Base-by-base conservation (phyloP, 805 yeast genomes). In the Yueomyces sp. region DNA sequence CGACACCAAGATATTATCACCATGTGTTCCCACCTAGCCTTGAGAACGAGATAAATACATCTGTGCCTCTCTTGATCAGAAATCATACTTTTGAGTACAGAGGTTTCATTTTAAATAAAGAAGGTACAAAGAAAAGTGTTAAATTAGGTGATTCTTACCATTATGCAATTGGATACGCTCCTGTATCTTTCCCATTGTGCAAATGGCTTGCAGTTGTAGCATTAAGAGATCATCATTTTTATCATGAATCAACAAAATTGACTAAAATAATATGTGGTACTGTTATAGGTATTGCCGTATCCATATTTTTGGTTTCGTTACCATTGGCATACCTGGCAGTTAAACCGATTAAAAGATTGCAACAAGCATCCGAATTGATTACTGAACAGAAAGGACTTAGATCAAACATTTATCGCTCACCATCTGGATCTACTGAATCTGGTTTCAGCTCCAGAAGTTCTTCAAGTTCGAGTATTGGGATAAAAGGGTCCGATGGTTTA, bases 271-370 rank as follows among this genome's bases (percentile, higher is more conserved):
- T 85, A 46, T 72, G 79, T 40, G 94, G 92, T 4, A 80, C 84
- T 1, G 85, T 84, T 28, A 66, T 87, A 36, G 94, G 84, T 1
- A 75, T 83, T 28, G 92, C 92, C 4, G 84, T 68, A 1, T 74
- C 81, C 49, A 76, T 85, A 68, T 77, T 85, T 50, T 48, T 85
- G 1, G 58, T 84, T n/a, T 84, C 95, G 1, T 74, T 86, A 57
- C 90, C 94, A 5, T 62, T 87, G 42, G 86, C 95, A 0, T 86
- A 85, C 47, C 81, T 79, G 69, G 86, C 88, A 31, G 88, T 86
- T 5, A 64, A 83, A 49, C 96, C 96, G 0, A 85, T 87, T 46
- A 73, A 85, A 39, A 72, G 79, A 46, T 68, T 87, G 39, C 86
- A 83, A 54, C 76, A 77, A 48, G 95, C 94, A 0, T 84, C 95